Percentiles rank a stretch among this genome's conserved stretches.
Evolutionary conservation across 306 rosid species (phyloP).

Genomic region (Lathyrus tuberosus): DNA sequence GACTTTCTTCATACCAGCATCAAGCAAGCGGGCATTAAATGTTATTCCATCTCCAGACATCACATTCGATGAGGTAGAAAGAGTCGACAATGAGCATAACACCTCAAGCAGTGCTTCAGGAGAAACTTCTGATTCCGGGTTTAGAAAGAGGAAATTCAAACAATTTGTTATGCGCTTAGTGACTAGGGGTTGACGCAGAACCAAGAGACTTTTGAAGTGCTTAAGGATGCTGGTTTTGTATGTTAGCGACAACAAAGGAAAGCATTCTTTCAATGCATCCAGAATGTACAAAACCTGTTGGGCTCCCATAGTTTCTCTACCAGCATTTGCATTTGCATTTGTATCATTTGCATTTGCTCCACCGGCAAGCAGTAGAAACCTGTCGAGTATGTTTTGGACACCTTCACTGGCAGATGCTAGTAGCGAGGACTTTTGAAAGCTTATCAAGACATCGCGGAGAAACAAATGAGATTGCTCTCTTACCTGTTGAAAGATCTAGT

Average conservation of each 20-base stretch:
- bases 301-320: constrained; percentile 68
- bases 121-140: constrained; percentile 53
- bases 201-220: constrained; percentile 72
- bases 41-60: constrained; percentile 78
- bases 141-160: constrained; percentile 65
- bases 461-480: constrained; percentile 74
- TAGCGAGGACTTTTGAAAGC: constrained; percentile 52
- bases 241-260: constrained; percentile 66
- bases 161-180: constrained; percentile 75
- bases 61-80: constrained; percentile 61
- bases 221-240: constrained; percentile 60
- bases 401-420: constrained; percentile 71
- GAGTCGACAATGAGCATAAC: constrained; percentile 56
- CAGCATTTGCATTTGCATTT: constrained; percentile 39
- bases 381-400: constrained; percentile 54
- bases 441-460: constrained; percentile 56
- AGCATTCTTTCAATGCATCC: constrained; percentile 81
- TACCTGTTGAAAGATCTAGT: constrained; percentile 61
- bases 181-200: constrained; percentile 66
- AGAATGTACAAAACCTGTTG: constrained; percentile 72
- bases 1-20: constrained; percentile 71
- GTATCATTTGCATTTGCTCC: constrained; percentile 49
- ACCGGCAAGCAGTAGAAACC: constrained; percentile 69
- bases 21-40: constrained; percentile 74
- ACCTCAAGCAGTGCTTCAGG: constrained; percentile 68